phyloP scores from a whole-genome alignment of 1,284 basidiomycete genomes.

The Ceratobasidium sp. region DNA sequence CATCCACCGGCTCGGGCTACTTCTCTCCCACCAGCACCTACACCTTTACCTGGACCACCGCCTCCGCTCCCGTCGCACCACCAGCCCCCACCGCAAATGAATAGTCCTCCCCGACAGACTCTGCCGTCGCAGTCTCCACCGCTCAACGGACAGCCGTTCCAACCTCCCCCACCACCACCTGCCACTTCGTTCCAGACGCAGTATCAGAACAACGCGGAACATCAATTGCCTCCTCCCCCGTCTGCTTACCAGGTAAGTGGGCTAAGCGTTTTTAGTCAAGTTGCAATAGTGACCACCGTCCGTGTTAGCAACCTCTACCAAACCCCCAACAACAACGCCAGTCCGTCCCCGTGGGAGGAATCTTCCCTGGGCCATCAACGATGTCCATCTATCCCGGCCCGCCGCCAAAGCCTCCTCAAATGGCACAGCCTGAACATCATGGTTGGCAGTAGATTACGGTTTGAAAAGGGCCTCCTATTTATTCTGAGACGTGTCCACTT shows the following conservation, averaged over 20 bases:
- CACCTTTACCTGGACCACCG: constrained; percentile 45
- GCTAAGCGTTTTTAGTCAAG: neutral
- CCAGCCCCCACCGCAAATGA: constrained; percentile 50
- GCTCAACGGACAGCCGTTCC: constrained; percentile 50
- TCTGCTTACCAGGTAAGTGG: constrained; percentile 36
- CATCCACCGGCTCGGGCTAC: constrained; percentile 50
- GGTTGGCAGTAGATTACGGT: constrained; percentile 36
- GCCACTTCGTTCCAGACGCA: constrained; percentile 12
- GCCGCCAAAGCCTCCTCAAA: constrained; percentile 41
- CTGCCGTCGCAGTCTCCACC: constrained; percentile 40
- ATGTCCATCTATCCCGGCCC: constrained; percentile 35
- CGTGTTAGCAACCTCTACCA: neutral
- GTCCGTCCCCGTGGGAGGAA: constrained; percentile 35
- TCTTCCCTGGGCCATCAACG: constrained; percentile 38
- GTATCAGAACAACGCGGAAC: constrained; percentile 33
- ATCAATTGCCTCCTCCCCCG: constrained; percentile 31
- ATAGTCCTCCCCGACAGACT: constrained; percentile 47
- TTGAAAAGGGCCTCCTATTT: constrained; percentile 18
- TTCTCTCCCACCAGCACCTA: constrained; percentile 51
- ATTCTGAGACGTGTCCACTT: constrained; percentile 12
- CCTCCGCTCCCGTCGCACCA: constrained; percentile 51
- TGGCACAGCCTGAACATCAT: constrained; percentile 32
- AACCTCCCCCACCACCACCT: constrained; percentile 54
- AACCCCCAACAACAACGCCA: constrained; percentile 29
- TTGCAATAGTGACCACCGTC: neutral